phyloP scores from a whole-genome alignment of 345 rosid species.

The Murraya koenigii region DNA sequence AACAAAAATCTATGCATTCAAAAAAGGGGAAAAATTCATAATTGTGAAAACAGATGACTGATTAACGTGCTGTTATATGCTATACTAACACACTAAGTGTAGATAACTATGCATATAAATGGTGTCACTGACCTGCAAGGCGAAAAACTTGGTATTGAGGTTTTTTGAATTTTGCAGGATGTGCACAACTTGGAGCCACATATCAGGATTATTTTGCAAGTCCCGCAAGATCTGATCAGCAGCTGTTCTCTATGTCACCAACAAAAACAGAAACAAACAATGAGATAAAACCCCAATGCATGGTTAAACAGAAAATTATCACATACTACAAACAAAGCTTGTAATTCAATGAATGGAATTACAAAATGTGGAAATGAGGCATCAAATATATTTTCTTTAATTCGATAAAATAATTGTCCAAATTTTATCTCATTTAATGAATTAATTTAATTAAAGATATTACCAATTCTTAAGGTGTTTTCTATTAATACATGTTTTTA shows the following conservation, averaged over 20 bases:
- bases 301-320: neutral
- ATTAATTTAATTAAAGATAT: neutral
- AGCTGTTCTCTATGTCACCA: constrained; percentile 68
- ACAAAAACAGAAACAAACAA: constrained; percentile 7
- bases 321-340: constrained; percentile 1
- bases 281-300: neutral
- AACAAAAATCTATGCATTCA: neutral
- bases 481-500: neutral
- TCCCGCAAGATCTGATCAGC: constrained; percentile 98
- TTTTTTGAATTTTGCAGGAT: constrained; percentile 76
- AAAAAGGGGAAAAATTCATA: neutral
- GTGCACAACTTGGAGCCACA: constrained; percentile 99
- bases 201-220: constrained; percentile 89
- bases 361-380: neutral
- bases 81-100: neutral
- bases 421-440: neutral
- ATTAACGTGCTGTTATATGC: neutral
- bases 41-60: neutral
- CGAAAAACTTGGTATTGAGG: constrained; percentile 93
- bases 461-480: neutral
- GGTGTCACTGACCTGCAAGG: constrained; percentile 68
- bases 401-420: neutral
- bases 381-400: neutral
- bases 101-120: neutral
- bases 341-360: neutral